Conservation (phyloP, 176 grass and related monocot species). For the Thalia dealbata region DNA sequence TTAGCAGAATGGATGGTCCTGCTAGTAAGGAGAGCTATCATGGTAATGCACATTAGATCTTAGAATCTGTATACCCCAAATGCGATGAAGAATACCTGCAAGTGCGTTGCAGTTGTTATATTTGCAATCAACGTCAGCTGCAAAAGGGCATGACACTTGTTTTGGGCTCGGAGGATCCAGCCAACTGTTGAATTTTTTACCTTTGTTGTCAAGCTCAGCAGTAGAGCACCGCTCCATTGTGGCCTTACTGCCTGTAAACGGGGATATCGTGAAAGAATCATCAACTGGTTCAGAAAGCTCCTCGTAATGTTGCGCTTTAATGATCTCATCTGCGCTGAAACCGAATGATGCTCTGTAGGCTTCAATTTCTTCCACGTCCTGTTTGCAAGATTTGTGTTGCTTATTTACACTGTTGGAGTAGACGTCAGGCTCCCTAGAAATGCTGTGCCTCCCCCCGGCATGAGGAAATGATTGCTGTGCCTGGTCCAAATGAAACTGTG, state of each 20-base stretch:
- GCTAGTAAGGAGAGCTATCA: background rate
- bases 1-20: background rate
- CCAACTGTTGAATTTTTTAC: conserved; percentile 23
- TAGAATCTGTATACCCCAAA: background rate
- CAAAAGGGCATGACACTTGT: conserved; percentile 24
- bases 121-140: conserved; percentile 5
- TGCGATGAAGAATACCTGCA: background rate
- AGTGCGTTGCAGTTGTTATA: background rate
- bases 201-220: conserved; percentile 29
- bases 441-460: conserved; percentile 51
- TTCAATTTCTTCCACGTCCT: conserved; percentile 85
- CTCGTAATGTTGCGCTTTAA: conserved; percentile 53
- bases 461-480: conserved; percentile 65
- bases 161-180: conserved; percentile 30
- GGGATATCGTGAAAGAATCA: conserved; percentile 79
- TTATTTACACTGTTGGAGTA: conserved; percentile 17
- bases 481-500: conserved; percentile 91
- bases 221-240: conserved; percentile 26
- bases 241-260: conserved; percentile 44
- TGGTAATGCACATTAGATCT: background rate
- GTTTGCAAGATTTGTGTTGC: conserved; percentile 37
- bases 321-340: conserved; percentile 93
- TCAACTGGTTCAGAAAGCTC: conserved; percentile 64
- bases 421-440: conserved; percentile 54
- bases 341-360: conserved; percentile 97